These are phyloP conservation scores for Hevea brasiliensis DNA, from an alignment of 345 rosid genomes.

Conservation along the genomic window DNA sequence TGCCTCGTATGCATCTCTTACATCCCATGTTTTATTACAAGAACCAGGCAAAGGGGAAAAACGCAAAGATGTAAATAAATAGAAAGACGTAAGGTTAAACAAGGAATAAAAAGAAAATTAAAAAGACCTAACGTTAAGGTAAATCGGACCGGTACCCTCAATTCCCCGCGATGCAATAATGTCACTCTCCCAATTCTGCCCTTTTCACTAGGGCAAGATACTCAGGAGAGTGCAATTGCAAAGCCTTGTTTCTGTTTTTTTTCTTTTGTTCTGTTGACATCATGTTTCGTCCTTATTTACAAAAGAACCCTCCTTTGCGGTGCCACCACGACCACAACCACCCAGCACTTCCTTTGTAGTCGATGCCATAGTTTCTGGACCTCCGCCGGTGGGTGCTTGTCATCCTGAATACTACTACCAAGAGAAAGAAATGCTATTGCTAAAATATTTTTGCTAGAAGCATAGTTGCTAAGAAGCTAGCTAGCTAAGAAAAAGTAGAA, in stretches of 20 bases:
- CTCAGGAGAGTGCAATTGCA: conserved; percentile 81
- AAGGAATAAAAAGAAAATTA: conserved; percentile 7
- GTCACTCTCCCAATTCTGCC: conserved; percentile 66
- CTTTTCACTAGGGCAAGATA: conserved; percentile 40
- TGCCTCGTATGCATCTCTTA: conserved; percentile 70
- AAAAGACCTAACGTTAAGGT: conserved; percentile 21
- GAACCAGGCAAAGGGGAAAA: background rate
- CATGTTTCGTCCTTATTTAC: conserved; percentile 37
- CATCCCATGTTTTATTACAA: conserved; percentile 41
- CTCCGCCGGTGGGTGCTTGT: conserved; percentile 6
- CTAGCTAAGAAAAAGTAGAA: background rate
- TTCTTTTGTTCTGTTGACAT: conserved; percentile 16
- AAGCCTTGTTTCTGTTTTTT: conserved; percentile 34
- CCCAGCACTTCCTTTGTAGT: conserved; percentile 12
- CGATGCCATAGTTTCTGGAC: conserved; percentile 11
- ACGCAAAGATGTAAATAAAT: conserved; percentile 14
- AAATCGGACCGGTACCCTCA: conserved; percentile 91
- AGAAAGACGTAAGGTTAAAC: conserved; percentile 25
- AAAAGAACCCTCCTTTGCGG: conserved; percentile 23
- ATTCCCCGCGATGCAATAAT: conserved; percentile 87
- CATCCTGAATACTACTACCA: background rate
- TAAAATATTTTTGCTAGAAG: conserved; percentile 3
- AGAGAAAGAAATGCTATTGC: background rate
- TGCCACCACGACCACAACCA: conserved; percentile 15
- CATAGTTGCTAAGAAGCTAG: conserved; percentile 1